phyloP scores from a whole-genome alignment of 306 rosid species.

The Dicorynia guianensis region DNA sequence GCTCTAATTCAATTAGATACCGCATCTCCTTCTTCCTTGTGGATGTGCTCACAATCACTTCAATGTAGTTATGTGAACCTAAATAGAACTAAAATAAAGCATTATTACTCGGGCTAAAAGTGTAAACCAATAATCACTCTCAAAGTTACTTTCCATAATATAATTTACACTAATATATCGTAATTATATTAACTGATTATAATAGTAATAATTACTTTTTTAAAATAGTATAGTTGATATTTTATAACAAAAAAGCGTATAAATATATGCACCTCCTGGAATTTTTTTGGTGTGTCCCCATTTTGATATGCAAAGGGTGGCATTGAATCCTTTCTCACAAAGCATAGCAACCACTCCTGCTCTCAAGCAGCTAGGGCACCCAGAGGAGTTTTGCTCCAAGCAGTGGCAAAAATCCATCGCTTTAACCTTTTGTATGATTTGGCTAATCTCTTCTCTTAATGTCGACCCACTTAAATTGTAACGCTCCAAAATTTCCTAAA shows the following conservation, averaged over 20 bases:
- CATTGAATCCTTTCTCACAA: constrained; percentile 52
- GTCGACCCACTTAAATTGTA: constrained; percentile 42
- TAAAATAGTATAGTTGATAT: too few relatives aligned
- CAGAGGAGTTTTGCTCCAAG: constrained; percentile 31
- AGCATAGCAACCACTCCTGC: constrained; percentile 50
- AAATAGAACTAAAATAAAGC: neutral
- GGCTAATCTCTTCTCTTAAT: constrained; percentile 53
- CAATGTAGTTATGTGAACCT: constrained; percentile 55
- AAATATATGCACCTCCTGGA: constrained; percentile 54
- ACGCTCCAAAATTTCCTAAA: constrained; percentile 67
- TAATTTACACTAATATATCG: too few relatives aligned
- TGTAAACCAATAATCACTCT: neutral
- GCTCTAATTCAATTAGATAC: constrained; percentile 48
- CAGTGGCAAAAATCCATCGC: constrained; percentile 50
- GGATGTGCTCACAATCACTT: constrained; percentile 45
- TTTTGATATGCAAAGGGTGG: constrained; percentile 58
- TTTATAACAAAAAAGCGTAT: neutral
- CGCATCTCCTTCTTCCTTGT: constrained; percentile 41
- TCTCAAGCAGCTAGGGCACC: constrained; percentile 61
- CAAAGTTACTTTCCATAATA: too few relatives aligned
- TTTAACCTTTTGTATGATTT: constrained; percentile 48
- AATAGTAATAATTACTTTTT: too few relatives aligned
- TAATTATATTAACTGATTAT: too few relatives aligned
- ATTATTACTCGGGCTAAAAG: neutral
- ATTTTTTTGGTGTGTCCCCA: constrained; percentile 58